These are phyloP conservation scores for Antrodiella citrinella DNA, from an alignment of 768 basidiomycete species.

Conservation along the genomic window DNA sequence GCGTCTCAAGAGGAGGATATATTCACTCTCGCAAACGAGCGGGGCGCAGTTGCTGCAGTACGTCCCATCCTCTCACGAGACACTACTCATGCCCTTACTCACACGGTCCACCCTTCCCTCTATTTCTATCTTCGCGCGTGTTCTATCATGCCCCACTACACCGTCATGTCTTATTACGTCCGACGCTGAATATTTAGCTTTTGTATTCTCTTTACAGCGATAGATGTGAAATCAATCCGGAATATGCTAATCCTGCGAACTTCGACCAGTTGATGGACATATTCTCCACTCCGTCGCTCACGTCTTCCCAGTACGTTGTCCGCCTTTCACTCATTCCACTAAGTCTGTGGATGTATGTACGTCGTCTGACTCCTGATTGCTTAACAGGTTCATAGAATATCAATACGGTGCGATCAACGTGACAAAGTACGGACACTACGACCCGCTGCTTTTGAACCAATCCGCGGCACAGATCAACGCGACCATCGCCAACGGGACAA, in stretches of 20 bases:
- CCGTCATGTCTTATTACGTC: too few species aligned
- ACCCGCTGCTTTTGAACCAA: constrained; percentile 56
- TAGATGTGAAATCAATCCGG: constrained; percentile 68
- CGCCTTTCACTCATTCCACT: not conserved
- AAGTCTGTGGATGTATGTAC: too few species aligned
- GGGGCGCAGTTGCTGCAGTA: constrained; percentile 77
- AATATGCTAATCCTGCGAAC: constrained; percentile 51
- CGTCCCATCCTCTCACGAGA: constrained; percentile 17
- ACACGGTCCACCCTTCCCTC: not conserved
- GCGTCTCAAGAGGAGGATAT: constrained; percentile 58
- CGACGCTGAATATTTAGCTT: constrained; percentile 34
- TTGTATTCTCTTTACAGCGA: constrained; percentile 68
- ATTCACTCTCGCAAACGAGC: constrained; percentile 71
- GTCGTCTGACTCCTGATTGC: not conserved
- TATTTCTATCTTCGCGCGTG: not conserved
- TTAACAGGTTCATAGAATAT: constrained; percentile 41
- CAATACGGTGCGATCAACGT: constrained; percentile 50
- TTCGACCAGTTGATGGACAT: constrained; percentile 74
- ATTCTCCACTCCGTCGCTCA: constrained; percentile 60
- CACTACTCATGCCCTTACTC: not conserved
- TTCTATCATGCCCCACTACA: too few species aligned
- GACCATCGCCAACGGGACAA: constrained; percentile 34
- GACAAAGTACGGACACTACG: constrained; percentile 45
- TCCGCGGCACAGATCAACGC: constrained; percentile 33
- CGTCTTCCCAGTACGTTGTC: constrained; percentile 42